phyloP scores from a whole-genome alignment of 805 yeast species.

The Wickerhamiella azymoides region DNA sequence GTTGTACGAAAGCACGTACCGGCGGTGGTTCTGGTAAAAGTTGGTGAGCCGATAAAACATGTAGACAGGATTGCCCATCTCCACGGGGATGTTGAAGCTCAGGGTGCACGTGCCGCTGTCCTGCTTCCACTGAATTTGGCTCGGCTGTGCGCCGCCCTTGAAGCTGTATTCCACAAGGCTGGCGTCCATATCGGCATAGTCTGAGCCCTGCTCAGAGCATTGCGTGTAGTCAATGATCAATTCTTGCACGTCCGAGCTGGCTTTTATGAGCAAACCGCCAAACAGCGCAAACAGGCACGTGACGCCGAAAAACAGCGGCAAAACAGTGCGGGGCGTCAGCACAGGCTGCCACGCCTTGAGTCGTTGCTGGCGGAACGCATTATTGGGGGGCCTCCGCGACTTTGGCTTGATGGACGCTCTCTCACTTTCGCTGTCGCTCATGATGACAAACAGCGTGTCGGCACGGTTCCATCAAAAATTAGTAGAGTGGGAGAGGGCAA shows the following conservation, averaged over 20 bases:
- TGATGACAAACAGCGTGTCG: background rate
- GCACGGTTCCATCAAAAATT: background rate
- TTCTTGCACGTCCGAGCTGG: constrained; percentile 70
- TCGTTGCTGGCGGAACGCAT: constrained; percentile 40
- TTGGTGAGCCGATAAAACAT: constrained; percentile 78
- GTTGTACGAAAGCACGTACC: constrained; percentile 77
- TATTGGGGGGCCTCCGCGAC: constrained; percentile 31
- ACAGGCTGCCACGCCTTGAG: constrained; percentile 74
- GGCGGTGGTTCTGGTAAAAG: constrained; percentile 88
- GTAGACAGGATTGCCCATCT: constrained; percentile 56
- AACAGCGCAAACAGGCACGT: constrained; percentile 79
- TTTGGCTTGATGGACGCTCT: constrained; percentile 24
- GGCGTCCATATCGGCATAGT: constrained; percentile 42
- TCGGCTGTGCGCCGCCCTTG: constrained; percentile 28
- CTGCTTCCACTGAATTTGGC: constrained; percentile 53
- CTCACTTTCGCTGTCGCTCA: constrained; percentile 25
- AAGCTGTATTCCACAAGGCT: constrained; percentile 51
- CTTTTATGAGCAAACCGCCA: constrained; percentile 69
- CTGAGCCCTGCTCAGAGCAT: constrained; percentile 42
- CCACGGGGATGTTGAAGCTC: constrained; percentile 58
- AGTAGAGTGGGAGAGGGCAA: background rate
- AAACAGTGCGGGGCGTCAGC: constrained; percentile 77
- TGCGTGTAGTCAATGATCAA: constrained; percentile 60
- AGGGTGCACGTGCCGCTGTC: constrained; percentile 43
- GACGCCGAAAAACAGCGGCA: constrained; percentile 63